Evolutionary conservation across 768 basidiomycete genomes (phyloP), one percentile per base, ranked within the genome.

Genomic region (Lentinula sp.): DNA sequence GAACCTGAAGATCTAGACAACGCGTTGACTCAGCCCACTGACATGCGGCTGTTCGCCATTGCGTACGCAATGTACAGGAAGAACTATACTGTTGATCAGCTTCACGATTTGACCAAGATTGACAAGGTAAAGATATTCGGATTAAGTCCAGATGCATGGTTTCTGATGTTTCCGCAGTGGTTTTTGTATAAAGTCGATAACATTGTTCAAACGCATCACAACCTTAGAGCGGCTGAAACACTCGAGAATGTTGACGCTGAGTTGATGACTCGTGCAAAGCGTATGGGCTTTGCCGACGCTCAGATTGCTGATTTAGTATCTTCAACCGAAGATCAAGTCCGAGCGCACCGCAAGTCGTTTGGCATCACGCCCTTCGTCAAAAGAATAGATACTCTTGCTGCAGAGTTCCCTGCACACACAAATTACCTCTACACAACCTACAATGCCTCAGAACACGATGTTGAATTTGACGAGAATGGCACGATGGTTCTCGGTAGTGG

Each of bases 361-460:
- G 85, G 88, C 46, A 85, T 99, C 68, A 96, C 89, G 5, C 97
- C 97, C 40, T 98, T 95, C 74, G 97, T 99, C 72, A 99, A 99
- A 76, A 92, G 95, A 65, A 98, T 99, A 74, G 97, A 99, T 74
- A 99, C 97, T 11, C 85, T 99, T 61, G 97, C 97, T 32, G 97
- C 97, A 62, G 97, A 99, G 74, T 99, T 90, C 78, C 97, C 97
- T 28, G 97, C 97, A 1, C 89, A 95, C 74, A 99, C 97, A 65
- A 98, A 98, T 79, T 98, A 98, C 76, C 89, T 99, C 61, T 99
- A 98, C 77, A 98, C 96, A 18, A 98, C 97, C 18, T 99, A 98
- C 81, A 98, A 98, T 68, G 97, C 95, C 2, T 89, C 93, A 0
- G 85, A 89, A 63, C 97, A 99, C 66, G 97, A 99, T 68, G 89